Base-by-base conservation (phyloP, 108 stramenopile genomes). In the Pinguiococcus pyrenoidosus region DNA sequence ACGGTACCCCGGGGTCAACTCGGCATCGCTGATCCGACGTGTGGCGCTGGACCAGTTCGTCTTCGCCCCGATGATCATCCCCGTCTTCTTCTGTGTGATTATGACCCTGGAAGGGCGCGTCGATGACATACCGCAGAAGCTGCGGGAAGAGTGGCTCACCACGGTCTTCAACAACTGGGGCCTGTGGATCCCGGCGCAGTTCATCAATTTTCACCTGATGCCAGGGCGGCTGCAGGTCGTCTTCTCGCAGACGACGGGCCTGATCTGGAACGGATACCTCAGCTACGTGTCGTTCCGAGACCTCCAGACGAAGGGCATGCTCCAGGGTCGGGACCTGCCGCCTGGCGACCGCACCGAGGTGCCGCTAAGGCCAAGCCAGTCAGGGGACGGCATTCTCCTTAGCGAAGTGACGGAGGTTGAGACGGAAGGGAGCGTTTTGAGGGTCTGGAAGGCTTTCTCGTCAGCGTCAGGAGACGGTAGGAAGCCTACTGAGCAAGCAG, bases 141-240 rank as follows among this genome's bases (percentile, higher is more conserved):
- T 66, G 24, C 49, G 56, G 49, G 41, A 50, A 18, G 66, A 65
- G 49, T 62, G 49, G 37, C 24, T 26, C 13, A 4, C 62, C 8
- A 68, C 66, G 2, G 9, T 68, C 14, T 29, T 43, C 9, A 24
- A 29, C 49, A 68, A 68, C 35, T 65, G 62, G 61, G 54, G 47
- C n/a, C 26, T 64, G 27, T 68, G 66, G 66, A 62, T 68, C n/a
- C 66, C 66, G 7, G 66, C 66, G 0, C 63, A 68, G 49, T n/a
- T 68, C 13, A 21, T 68, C 51, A 68, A 68, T 44, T 65, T 68
- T 48, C 38, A 44, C 14, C 49, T 56, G 14, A 61, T 65, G 22
- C 7, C 61, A 0, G 33, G 21, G 4, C 46, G 17, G 30, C 54
- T 56, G 26, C 63, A 59, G 51, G 63, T 64, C 4, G 4, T 42